These are phyloP conservation scores for Dactylellina parvicollis DNA, from an alignment of 2,329 filamentous ascomycete species.

Conservation along the genomic window DNA sequence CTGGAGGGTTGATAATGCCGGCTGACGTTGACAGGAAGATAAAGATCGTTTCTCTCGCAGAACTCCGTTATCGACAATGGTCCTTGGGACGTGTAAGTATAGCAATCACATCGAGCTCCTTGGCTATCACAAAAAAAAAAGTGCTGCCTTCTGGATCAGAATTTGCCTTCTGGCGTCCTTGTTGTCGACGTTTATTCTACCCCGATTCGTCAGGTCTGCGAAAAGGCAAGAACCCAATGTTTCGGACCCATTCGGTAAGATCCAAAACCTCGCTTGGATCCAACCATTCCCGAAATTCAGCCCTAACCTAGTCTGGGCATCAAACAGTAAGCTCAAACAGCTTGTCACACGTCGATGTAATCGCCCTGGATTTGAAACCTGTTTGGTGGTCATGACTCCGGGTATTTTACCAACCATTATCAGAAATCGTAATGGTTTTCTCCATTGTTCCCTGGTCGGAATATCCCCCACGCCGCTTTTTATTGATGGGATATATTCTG, in stretches of 20 bases:
- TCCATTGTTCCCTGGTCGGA: neutral
- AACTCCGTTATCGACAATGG: constrained; percentile 16
- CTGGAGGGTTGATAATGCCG: constrained; percentile 14
- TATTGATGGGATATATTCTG: neutral
- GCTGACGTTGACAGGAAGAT: constrained; percentile 34
- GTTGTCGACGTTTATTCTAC: constrained; percentile 15
- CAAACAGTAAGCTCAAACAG: constrained; percentile 21
- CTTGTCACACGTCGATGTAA: neutral
- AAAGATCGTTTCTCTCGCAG: constrained; percentile 22
- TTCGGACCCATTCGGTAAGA: constrained; percentile 10
- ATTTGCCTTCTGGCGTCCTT: constrained; percentile 32
- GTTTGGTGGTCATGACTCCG: constrained; percentile 4
- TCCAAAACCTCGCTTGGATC: constrained; percentile 33
- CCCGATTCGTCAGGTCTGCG: constrained; percentile 20
- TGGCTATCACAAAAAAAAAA: constrained; percentile 1
- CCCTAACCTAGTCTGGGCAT: constrained; percentile 22
- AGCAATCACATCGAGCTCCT: constrained; percentile 26
- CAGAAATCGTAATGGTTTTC: constrained; percentile 18
- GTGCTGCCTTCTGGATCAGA: constrained; percentile 19
- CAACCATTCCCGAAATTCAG: constrained; percentile 19
- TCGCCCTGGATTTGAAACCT: constrained; percentile 9
- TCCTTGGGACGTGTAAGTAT: neutral
- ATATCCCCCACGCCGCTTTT: constrained; percentile 12
- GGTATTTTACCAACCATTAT: constrained; percentile 13
- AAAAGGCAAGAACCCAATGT: neutral